phyloP scores from a whole-genome alignment of 208 protist species.

The Herpetomonas tarakana region DNA sequence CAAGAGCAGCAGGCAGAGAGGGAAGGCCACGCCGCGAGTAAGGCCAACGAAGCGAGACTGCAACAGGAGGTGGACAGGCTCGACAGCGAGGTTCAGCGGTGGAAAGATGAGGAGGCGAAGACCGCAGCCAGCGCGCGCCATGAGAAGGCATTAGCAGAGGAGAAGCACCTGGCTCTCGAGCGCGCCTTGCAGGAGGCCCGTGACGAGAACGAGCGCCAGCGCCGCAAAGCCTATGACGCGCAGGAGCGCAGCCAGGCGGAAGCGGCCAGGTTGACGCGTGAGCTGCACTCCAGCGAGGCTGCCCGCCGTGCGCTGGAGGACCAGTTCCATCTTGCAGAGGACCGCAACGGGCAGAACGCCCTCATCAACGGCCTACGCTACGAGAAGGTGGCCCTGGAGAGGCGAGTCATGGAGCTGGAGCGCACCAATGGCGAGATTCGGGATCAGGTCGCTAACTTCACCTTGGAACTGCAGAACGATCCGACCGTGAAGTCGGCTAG shows the following conservation, averaged over 20 bases:
- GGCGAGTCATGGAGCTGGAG: constrained; percentile 71
- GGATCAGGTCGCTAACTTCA: constrained; percentile 78
- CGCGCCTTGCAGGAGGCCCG: constrained; percentile 30
- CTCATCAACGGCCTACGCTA: constrained; percentile 43
- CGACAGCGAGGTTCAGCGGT: constrained; percentile 38
- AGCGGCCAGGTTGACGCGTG: constrained; percentile 52
- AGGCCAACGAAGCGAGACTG: constrained; percentile 18
- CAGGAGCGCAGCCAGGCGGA: constrained; percentile 64
- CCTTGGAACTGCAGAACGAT: constrained; percentile 86
- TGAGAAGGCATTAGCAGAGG: constrained; percentile 31
- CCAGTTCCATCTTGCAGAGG: constrained; percentile 58
- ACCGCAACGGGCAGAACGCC: constrained; percentile 31
- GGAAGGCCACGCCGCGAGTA: constrained; percentile 12
- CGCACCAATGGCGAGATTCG: constrained; percentile 76
- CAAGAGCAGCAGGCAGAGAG: constrained; percentile 1
- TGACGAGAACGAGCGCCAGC: constrained; percentile 34
- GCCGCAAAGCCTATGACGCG: constrained; percentile 12
- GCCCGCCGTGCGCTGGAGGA: constrained; percentile 70
- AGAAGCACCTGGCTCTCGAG: constrained; percentile 27
- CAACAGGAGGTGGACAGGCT: constrained; percentile 26
- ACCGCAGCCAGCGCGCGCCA: constrained; percentile 29
- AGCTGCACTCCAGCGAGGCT: constrained; percentile 88
- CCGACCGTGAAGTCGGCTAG: constrained; percentile 69
- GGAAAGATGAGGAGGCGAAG: constrained; percentile 43
- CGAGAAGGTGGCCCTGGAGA: constrained; percentile 70